A percentile compares a stretch with the other conserved stretches of the same genome.
Evolutionary conservation across 192 early-diverging fungal species (phyloP).

Genomic region (Podila minutissima): DNA sequence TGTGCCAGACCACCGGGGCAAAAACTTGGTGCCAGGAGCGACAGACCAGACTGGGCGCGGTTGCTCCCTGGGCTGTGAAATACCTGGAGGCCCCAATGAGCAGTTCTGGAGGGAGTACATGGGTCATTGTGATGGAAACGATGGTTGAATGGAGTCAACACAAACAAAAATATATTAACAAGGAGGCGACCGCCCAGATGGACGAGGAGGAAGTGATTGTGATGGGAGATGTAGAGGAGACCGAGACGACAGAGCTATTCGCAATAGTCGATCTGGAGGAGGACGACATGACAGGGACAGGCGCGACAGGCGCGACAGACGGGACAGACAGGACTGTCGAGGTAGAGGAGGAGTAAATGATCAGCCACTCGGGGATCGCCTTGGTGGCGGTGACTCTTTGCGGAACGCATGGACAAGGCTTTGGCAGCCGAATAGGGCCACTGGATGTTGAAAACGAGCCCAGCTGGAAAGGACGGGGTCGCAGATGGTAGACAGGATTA

Average conservation of each 20-base stretch:
- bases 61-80: no score
- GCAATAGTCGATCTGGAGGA: background rate
- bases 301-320: background rate
- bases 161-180: no score
- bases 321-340: background rate
- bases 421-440: conserved; percentile 1
- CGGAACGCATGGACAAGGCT: conserved; percentile 25
- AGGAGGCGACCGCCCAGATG: conserved; percentile 3
- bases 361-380: conserved; percentile 4
- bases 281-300: background rate
- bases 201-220: conserved; percentile 8
- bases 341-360: no score
- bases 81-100: no score
- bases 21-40: no score
- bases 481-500: conserved; percentile 17
- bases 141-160: no score
- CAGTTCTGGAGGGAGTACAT: no score
- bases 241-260: background rate
- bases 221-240: no score
- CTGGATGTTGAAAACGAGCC: conserved; percentile 22
- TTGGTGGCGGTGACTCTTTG: conserved; percentile 12
- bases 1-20: no score
- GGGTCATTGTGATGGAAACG: no score
- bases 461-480: conserved; percentile 40
- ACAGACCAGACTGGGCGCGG: no score